A percentile compares a stretch with the other conserved stretches of the same genome.
These are phyloP conservation scores for peach (Prunus persica) DNA, from an alignment of 306 rosid species.

Conservation along the genomic window DNA sequence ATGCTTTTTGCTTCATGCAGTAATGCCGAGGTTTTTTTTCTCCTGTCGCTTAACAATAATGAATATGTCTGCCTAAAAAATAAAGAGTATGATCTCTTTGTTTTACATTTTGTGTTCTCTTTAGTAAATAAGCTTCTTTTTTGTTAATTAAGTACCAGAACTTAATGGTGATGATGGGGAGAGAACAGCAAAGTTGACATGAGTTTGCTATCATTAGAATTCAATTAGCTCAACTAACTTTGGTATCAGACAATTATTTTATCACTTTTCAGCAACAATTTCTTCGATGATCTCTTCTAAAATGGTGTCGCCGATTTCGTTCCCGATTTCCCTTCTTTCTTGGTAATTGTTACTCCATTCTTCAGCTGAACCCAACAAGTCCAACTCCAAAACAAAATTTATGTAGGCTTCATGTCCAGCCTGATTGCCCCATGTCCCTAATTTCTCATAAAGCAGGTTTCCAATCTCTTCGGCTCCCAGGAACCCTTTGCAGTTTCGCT, in stretches of 20 bases:
- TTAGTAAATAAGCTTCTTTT: too few species aligned
- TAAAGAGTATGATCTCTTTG: too few species aligned
- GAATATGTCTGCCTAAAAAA: too few species aligned
- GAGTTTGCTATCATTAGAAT: not conserved
- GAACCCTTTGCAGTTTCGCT: constrained; percentile 6
- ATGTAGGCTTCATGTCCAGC: constrained; percentile 32
- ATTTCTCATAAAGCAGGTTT: constrained; percentile 43
- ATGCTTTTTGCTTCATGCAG: not conserved
- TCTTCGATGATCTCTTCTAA: constrained; percentile 48
- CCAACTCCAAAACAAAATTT: constrained; percentile 30
- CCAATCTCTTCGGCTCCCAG: constrained; percentile 48
- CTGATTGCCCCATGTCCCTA: constrained; percentile 33
- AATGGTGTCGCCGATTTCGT: constrained; percentile 55
- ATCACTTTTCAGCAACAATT: constrained; percentile 33
- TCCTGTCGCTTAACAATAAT: too few species aligned
- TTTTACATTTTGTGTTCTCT: too few species aligned
- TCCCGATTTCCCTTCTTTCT: constrained; percentile 40
- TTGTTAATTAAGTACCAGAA: too few species aligned
- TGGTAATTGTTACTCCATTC: constrained; percentile 52
- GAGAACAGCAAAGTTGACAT: not conserved
- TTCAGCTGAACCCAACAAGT: constrained; percentile 32
- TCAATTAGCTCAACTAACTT: not conserved
- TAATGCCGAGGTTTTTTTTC: too few species aligned
- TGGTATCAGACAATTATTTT: not conserved
- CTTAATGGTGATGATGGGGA: too few species aligned